Evolutionary conservation across 306 rosid genomes (phyloP), one percentile per base, ranked within the genome.

Genomic region (Corylus heterophylla): DNA sequence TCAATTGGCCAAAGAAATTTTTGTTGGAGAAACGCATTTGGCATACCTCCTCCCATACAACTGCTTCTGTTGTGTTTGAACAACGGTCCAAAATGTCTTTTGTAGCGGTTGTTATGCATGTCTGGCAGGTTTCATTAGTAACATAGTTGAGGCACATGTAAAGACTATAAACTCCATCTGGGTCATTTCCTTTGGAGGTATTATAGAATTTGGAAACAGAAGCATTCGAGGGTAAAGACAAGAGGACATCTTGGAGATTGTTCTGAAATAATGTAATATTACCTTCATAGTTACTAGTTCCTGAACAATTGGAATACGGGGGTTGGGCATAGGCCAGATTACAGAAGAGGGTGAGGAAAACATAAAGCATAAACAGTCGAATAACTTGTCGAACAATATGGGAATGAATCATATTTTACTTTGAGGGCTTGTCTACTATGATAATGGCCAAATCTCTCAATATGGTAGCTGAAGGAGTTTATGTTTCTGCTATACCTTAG

Each of bases 21-120:
- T 29, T 9, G 48, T 72, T 78, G 20, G 94, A 89, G 76, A 89
- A 91, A 67, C 87, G 89, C 55, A 89, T 70, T 11, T 85, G 97
- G 62, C 92, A 91, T 0, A 0, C 0, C n/a, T 91, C 97, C 69
- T 89, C 93, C 87, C 88, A 89, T 1, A 91, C 76, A 37, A 80
- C 72, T 1, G 93, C 92, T 78, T 89, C 93, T 69, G 47, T 63
- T 17, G 88, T 49, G 73, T 52, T 62, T 12, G 86, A 86, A 73
- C 97, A 91, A 4, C 71, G 83, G 39, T 1, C 78, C 31, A 22
- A 9, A 5, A 86, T 73, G 76, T 78, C 85, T 6, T 59, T 71
- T 45, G 69, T 18, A 9, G 88, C 91, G 0, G 83, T 55, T 35
- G 74, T n/a, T 73, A 88, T 77, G 83, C 92, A 86, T 2, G 66